A percentile compares a stretch with the other conserved stretches of the same genome.
Conservation (phyloP, 352 stramenopile species). For the Saprolegnia parasitica region DNA sequence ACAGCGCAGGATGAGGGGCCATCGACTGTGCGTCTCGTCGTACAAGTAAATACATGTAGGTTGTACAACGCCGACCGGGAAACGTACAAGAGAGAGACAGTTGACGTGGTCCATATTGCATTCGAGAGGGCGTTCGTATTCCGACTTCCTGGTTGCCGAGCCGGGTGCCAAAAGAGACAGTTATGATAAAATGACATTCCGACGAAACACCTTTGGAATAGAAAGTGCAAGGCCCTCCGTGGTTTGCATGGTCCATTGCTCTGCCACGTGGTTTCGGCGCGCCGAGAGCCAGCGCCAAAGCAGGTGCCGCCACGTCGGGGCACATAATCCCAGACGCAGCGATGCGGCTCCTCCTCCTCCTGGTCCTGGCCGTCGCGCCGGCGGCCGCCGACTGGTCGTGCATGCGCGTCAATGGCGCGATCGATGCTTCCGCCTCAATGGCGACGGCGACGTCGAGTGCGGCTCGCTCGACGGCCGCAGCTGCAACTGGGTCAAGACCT, state of each 20-base stretch:
- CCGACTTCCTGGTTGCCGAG: neutral
- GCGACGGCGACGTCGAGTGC: conserved; percentile 8
- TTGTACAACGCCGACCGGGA: too few relatives aligned
- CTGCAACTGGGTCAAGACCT: conserved; percentile 11
- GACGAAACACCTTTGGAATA: neutral
- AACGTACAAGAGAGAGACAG: too few relatives aligned
- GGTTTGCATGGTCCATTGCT: neutral
- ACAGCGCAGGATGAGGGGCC: too few relatives aligned
- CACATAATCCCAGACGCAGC: neutral
- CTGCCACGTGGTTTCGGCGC: neutral
- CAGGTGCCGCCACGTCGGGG: neutral
- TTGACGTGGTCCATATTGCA: too few relatives aligned
- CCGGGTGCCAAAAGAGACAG: neutral
- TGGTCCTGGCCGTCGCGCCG: neutral
- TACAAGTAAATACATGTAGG: too few relatives aligned
- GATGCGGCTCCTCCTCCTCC: neutral
- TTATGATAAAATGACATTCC: neutral
- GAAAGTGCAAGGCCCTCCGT: neutral
- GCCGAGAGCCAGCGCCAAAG: neutral
- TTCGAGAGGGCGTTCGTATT: too few relatives aligned
- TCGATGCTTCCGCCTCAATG: conserved; percentile 5
- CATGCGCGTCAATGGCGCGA: neutral
- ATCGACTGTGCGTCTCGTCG: too few relatives aligned
- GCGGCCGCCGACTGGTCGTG: conserved; percentile 4
- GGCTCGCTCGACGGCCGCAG: neutral